Evolutionary conservation across 352 stramenopile genomes (phyloP).

Genomic region (Phytophthora chlamydospora): DNA sequence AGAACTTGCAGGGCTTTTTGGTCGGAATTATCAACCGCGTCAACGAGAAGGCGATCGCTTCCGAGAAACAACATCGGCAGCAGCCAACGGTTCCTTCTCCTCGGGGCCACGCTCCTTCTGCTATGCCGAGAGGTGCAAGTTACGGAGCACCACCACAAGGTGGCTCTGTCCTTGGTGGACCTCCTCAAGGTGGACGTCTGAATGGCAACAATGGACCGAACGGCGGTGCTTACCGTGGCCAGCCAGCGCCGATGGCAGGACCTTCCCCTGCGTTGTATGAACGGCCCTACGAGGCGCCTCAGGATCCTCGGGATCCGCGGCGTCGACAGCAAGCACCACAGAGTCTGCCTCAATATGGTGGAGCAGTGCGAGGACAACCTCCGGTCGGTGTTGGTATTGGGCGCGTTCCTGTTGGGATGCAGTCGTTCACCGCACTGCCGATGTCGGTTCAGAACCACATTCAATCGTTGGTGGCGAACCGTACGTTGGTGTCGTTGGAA

Average conservation of each 20-base stretch:
- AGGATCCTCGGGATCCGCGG: slow-evolving; percentile 29
- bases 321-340: slow-evolving; percentile 35
- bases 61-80: slow-evolving; percentile 43
- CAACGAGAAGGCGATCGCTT: slow-evolving; percentile 60
- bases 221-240: slow-evolving; percentile 24
- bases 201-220: slow-evolving; percentile 26
- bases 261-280: slow-evolving; percentile 38
- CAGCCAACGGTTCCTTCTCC: slow-evolving; percentile 26
- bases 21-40: slow-evolving; percentile 88
- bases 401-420: slow-evolving; percentile 34
- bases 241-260: slow-evolving; percentile 23
- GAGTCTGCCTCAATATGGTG: slow-evolving; percentile 21
- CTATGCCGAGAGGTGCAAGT: slow-evolving; percentile 12
- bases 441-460: slow-evolving; percentile 75
- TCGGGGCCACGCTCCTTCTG: slow-evolving; percentile 20
- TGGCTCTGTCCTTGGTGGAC: slow-evolving; percentile 39
- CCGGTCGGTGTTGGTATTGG: slow-evolving; percentile 4
- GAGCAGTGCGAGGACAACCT: slow-evolving; percentile 16
- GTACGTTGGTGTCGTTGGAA: slow-evolving; percentile 64
- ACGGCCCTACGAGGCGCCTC: slow-evolving; percentile 35
- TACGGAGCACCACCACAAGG: slow-evolving; percentile 22
- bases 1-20: slow-evolving; percentile 83
- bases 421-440: slow-evolving; percentile 46
- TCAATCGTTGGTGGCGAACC: slow-evolving; percentile 60
- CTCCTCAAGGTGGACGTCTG: slow-evolving; percentile 34